Conservation (phyloP, 2,329 filamentous ascomycete species). For the Exophiala alcalophila region DNA sequence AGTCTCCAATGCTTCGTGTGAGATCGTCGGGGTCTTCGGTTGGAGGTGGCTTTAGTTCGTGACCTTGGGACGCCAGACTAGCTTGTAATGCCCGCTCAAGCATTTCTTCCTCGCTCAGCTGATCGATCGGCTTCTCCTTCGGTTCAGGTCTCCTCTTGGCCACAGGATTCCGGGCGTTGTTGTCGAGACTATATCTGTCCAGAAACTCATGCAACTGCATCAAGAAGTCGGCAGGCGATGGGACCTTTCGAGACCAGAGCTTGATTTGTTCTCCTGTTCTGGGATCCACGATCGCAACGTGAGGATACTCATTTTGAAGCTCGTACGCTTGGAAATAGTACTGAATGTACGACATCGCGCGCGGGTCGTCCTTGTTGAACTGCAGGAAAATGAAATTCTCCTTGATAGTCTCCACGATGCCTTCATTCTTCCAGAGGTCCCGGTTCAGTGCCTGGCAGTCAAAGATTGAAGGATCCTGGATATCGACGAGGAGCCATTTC, state of each 20-base stretch:
- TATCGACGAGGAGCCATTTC: slow-evolving; percentile 94
- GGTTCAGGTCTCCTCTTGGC: slow-evolving; percentile 71
- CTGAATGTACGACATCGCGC: slow-evolving; percentile 75
- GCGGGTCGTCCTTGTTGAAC: slow-evolving; percentile 79
- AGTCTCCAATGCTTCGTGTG: slow-evolving; percentile 62
- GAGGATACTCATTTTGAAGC: slow-evolving; percentile 84
- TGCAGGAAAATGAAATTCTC: slow-evolving; percentile 97
- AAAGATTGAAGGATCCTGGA: slow-evolving; percentile 90
- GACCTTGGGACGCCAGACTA: slow-evolving; percentile 63
- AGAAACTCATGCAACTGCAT: slow-evolving; percentile 92
- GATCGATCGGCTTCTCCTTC: slow-evolving; percentile 70
- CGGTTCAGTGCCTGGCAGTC: slow-evolving; percentile 91
- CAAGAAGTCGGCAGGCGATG: slow-evolving; percentile 74
- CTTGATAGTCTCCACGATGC: slow-evolving; percentile 73
- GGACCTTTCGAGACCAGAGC: slow-evolving; percentile 82
- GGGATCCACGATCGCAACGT: slow-evolving; percentile 93
- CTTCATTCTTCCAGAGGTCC: slow-evolving; percentile 89
- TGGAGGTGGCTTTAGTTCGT: slow-evolving; percentile 32
- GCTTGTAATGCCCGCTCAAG: slow-evolving; percentile 89
- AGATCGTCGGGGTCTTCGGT: slow-evolving; percentile 82
- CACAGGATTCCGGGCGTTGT: slow-evolving; percentile 89
- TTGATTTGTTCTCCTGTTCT: slow-evolving; percentile 97
- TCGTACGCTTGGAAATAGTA: slow-evolving; percentile 85
- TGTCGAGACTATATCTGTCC: slow-evolving; percentile 89
- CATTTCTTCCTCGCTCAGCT: slow-evolving; percentile 97